Evolutionary conservation across 2,329 filamentous ascomycete species (phyloP), one percentile per base, ranked within the genome.

Genomic region (Cladosporium cucumerinum): DNA sequence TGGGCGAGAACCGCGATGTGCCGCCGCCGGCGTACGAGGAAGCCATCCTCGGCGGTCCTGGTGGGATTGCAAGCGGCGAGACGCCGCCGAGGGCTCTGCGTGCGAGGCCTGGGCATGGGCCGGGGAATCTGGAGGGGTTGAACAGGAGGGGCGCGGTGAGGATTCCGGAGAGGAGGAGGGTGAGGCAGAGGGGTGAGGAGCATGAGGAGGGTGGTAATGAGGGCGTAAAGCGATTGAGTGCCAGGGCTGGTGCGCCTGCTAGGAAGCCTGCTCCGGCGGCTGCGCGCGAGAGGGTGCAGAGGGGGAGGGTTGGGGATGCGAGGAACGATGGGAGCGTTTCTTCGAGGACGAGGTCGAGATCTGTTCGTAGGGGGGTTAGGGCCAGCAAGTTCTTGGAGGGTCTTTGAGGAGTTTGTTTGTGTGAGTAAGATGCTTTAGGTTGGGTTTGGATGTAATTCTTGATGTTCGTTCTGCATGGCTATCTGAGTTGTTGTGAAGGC

Each of bases 271-370:
- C 14, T 39, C 26, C 51, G 25, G 49, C 49, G 18, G 5, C 25
- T 52, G 49, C 16, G 23, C 30, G 52, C 30, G 52, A 34, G 28
- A 55, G 52, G 30, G 52, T 55, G 52, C 26, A n/a, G 52, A 55
- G 52, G n/a, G 52, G 30, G n/a, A 55, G 52, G 30, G 52, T 55
- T 36, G 52, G 32, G 12, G 32, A 57, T 23, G 32, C 21, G 32
- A 57, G 54, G 48, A n/a, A 14, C 6, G 32, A 57, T 12, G 54
- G 30, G 54, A 57, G 30, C n/a, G 51, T 54, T n/a, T 32, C 26
- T 39, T 57, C 54, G 54, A 57, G 54, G 54, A 57, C 54, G 28
- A 57, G 54, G 54, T 36, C 54, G 54, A 57, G 54, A n/a, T 57
- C 32, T n/a, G 26, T 30, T 21, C 34, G 30, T n/a, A 25, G 25